Evolutionary conservation across 495 filamentous ascomycete species (phyloP), one percentile per base, ranked within the genome.

Genomic region (Penicillium bovifimosum): DNA sequence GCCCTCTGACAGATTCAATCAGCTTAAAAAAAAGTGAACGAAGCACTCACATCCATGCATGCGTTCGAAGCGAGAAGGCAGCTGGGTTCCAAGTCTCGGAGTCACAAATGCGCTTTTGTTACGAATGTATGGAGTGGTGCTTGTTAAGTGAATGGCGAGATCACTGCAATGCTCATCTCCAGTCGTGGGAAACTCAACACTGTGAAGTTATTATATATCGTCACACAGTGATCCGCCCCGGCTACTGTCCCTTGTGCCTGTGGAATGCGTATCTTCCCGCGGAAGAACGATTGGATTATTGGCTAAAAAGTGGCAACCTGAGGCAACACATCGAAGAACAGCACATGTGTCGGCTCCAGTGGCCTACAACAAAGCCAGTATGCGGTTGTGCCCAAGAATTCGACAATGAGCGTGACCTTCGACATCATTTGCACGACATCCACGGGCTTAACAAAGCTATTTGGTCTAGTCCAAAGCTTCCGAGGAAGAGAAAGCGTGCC

Each of bases 41-140:
- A 52, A 57, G 54, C 44, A 17, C 16, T 44, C 18, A 57, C n/a
- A 57, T 49, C 32, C 27, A 57, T 20, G 13, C 28, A 44, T 52
- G 16, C 16, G 32, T 47, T 16, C 34, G 20, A 35, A 26, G 26
- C 10, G 24, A 40, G 27, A 47, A 56, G 17, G 35, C 26, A 36
- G 41, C 39, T 34, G 14, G n/a, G 9, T 17, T 56, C 13, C 9
- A 40, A 47, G 41, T 52, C 47, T 32, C 28, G 41, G 44, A 46
- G n/a, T 47, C 31, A 28, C 5, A 34, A 28, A 32, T 56, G 9
- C 36, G 26, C 27, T 56, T 47, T 47, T 52, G 8, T 41, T 56
- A 56, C 27, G 10, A 56, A 41, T 56, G 20, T 11, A 56, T 56
- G 9, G 38, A 39, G 5, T 56, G 16, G 47, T 47, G 17, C 14